A percentile compares a stretch with the other conserved stretches of the same genome.
Conservation (phyloP, 257 asterid genomes). For the Ehretia macrophylla region DNA sequence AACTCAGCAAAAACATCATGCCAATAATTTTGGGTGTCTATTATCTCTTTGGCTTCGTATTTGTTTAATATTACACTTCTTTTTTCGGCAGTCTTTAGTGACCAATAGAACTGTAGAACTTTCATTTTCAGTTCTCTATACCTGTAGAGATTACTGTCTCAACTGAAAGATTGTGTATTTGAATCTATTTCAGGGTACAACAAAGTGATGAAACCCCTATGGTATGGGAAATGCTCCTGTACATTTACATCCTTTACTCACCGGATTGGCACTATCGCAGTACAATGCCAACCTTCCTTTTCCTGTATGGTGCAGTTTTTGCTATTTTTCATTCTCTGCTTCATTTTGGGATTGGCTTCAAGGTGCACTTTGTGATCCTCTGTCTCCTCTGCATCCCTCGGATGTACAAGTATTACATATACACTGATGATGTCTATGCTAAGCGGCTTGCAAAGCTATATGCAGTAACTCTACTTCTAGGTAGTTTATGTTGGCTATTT, state of each 20-base stretch:
- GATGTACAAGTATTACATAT: conserved; percentile 23
- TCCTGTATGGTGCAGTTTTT: conserved; percentile 21
- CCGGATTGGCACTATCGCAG: conserved; percentile 25
- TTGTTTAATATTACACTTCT: too few species aligned
- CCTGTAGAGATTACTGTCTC: not conserved
- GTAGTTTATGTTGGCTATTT: conserved; percentile 20
- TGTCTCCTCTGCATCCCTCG: conserved; percentile 19
- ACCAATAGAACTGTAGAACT: too few species aligned
- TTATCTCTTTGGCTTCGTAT: too few species aligned
- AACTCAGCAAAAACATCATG: too few species aligned
- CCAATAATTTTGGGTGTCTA: too few species aligned
- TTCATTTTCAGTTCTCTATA: too few species aligned
- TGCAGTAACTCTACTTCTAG: conserved; percentile 14
- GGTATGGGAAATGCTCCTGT: conserved; percentile 24
- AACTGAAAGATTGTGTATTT: not conserved
- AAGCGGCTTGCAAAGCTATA: conserved; percentile 15
- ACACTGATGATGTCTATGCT: conserved; percentile 21
- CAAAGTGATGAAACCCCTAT: conserved; percentile 29
- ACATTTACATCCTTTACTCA: conserved; percentile 19
- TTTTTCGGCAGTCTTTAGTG: too few species aligned
- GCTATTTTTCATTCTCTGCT: conserved; percentile 11
- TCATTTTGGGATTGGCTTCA: conserved; percentile 21
- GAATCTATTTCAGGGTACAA: conserved; percentile 15
- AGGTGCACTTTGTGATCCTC: conserved; percentile 20
- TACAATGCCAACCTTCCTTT: conserved; percentile 23